phyloP scores from a whole-genome alignment of 1,284 basidiomycete species.

The Entoloma clypeatum region DNA sequence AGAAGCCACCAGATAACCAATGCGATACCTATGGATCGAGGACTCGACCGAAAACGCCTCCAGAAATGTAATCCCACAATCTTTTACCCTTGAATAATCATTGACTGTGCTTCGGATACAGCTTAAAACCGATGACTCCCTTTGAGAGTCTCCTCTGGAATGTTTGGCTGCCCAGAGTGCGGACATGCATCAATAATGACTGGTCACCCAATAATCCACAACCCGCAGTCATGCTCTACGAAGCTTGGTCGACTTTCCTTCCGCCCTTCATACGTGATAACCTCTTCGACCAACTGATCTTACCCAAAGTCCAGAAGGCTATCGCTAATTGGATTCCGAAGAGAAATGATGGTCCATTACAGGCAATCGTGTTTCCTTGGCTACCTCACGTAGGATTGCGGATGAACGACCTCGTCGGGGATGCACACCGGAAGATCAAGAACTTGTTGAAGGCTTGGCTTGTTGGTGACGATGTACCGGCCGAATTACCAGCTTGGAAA shows the following conservation, averaged over 20 bases:
- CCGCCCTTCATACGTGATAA: slow-evolving; percentile 94
- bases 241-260: slow-evolving; percentile 84
- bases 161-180: slow-evolving; percentile 91
- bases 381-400: slow-evolving; percentile 81
- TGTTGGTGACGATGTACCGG: slow-evolving; percentile 69
- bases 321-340: slow-evolving; percentile 82
- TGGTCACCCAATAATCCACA: slow-evolving; percentile 79
- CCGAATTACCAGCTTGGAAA: slow-evolving; percentile 76
- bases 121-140: slow-evolving; percentile 81
- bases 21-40: slow-evolving; percentile 57
- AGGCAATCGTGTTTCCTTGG: slow-evolving; percentile 93
- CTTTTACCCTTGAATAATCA: slow-evolving; percentile 1
- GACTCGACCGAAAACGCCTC: slow-evolving; percentile 28
- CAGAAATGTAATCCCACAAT: slow-evolving; percentile 36
- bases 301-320: slow-evolving; percentile 86
- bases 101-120: slow-evolving; percentile 20
- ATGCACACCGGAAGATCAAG: slow-evolving; percentile 84
- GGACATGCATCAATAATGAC: slow-evolving; percentile 88
- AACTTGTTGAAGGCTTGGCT: slow-evolving; percentile 76
- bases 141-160: slow-evolving; percentile 95
- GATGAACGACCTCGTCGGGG: slow-evolving; percentile 76
- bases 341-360: slow-evolving; percentile 57
- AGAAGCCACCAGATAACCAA: slow-evolving; percentile 38
- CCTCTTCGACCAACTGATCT: slow-evolving; percentile 89
- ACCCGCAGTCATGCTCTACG: slow-evolving; percentile 79